Conservation (phyloP, 1,139 yeast genomes). For the Hyphopichia wangnamkhiaoensis region DNA sequence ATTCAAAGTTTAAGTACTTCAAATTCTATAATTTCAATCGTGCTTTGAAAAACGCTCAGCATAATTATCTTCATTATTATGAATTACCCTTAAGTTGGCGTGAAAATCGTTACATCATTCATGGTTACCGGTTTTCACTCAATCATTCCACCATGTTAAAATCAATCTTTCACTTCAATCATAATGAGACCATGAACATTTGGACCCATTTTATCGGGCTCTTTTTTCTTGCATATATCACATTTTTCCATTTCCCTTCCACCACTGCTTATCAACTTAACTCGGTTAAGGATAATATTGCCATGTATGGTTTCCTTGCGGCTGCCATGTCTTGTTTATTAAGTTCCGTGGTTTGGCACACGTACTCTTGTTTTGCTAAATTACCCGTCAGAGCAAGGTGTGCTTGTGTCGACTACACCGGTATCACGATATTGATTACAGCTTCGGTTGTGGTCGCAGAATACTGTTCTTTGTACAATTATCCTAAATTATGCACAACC, state of each 20-base stretch:
- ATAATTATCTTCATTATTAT: slow-evolving; percentile 70
- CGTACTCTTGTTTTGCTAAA: slow-evolving; percentile 78
- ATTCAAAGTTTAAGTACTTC: slow-evolving; percentile 38
- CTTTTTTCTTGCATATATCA: slow-evolving; percentile 54
- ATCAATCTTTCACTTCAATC: slow-evolving; percentile 59
- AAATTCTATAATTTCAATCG: slow-evolving; percentile 60
- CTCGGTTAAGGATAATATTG: slow-evolving; percentile 48
- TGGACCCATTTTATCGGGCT: slow-evolving; percentile 90
- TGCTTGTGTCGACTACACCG: slow-evolving; percentile 95
- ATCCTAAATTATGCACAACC: slow-evolving; percentile 46
- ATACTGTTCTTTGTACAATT: slow-evolving; percentile 71
- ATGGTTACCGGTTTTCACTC: slow-evolving; percentile 83
- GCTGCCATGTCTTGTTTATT: slow-evolving; percentile 78
- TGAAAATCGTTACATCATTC: slow-evolving; percentile 80
- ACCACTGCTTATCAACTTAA: slow-evolving; percentile 43
- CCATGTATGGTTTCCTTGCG: slow-evolving; percentile 62
- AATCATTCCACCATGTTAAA: slow-evolving; percentile 59
- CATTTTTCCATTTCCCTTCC: slow-evolving; percentile 62
- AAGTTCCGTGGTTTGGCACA: slow-evolving; percentile 89
- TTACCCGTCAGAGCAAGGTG: slow-evolving; percentile 65
- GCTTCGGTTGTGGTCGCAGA: slow-evolving; percentile 90
- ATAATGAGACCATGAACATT: slow-evolving; percentile 89
- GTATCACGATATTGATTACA: slow-evolving; percentile 85
- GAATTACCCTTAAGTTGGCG: slow-evolving; percentile 93
- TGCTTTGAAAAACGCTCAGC: slow-evolving; percentile 57